Percentiles rank a stretch among this genome's conserved stretches.
Evolutionary conservation across 768 basidiomycete genomes (phyloP).

Genomic region (Brasilioporus rufonigricans): DNA sequence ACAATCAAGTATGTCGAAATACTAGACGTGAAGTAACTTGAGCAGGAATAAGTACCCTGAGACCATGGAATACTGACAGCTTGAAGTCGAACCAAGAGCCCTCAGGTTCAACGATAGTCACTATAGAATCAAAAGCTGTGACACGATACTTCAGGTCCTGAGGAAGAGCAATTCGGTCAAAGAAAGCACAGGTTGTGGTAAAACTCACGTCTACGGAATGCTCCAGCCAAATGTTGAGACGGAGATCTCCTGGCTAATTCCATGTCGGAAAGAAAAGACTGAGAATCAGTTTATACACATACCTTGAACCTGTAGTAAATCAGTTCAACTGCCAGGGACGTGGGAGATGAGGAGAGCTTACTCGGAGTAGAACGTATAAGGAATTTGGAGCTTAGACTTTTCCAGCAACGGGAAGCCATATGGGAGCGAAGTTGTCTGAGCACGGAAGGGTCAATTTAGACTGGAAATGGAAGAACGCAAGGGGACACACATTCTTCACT

Average conservation of each 20-base stretch:
- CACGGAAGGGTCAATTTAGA: neutral
- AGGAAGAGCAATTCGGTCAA: neutral
- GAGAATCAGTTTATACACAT: constrained; percentile 4
- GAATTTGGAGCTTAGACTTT: constrained; percentile 59
- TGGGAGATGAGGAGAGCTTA: constrained; percentile 37
- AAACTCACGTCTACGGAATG: constrained; percentile 57
- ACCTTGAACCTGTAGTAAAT: constrained; percentile 57
- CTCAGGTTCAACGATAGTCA: constrained; percentile 80
- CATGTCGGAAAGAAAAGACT: constrained; percentile 2
- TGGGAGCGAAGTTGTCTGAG: constrained; percentile 56
- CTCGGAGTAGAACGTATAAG: constrained; percentile 82
- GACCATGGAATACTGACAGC: constrained; percentile 50
- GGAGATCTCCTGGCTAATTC: constrained; percentile 68
- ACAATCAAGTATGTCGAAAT: constrained; percentile 74
- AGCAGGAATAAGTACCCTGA: neutral
- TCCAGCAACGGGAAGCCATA: constrained; percentile 54
- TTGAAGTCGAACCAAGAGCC: constrained; percentile 76
- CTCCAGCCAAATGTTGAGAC: constrained; percentile 75
- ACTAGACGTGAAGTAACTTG: constrained; percentile 23
- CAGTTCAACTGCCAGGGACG: constrained; percentile 1
- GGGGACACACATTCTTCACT: constrained; percentile 68
- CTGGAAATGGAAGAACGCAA: neutral
- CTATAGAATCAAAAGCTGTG: constrained; percentile 69
- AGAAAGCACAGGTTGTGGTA: neutral
- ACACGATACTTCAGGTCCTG: constrained; percentile 61